A percentile compares a stretch with the other conserved stretches of the same genome.
Evolutionary conservation across 2,329 filamentous ascomycete species (phyloP).

Genomic region (Botrytis byssoidea): DNA sequence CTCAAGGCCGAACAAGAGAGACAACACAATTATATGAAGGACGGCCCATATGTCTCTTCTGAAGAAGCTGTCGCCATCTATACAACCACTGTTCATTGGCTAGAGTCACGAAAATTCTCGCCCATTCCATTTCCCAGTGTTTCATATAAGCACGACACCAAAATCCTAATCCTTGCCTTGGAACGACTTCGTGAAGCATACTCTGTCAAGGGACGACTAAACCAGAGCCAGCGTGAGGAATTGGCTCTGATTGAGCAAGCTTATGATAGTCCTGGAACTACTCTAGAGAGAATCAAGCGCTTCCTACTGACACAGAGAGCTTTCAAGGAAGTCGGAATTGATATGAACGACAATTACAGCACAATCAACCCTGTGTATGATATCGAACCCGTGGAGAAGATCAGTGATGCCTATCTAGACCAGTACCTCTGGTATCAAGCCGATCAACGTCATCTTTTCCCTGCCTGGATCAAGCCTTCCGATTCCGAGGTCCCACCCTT

Average conservation of each 20-base stretch:
- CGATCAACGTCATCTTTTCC: constrained; percentile 94
- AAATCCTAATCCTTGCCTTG: constrained; percentile 92
- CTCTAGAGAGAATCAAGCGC: constrained; percentile 92
- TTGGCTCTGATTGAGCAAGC: constrained; percentile 96
- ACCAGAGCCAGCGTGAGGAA: constrained; percentile 97
- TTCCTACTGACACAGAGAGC: constrained; percentile 95
- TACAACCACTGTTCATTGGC: constrained; percentile 97
- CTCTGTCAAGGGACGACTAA: constrained; percentile 93
- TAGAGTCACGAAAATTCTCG: constrained; percentile 96
- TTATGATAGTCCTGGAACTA: constrained; percentile 96
- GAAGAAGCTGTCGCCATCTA: constrained; percentile 99
- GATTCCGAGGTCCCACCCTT: constrained; percentile 96
- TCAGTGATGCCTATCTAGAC: constrained; percentile 96
- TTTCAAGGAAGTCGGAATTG: constrained; percentile 98
- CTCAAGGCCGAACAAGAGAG: constrained; percentile 97
- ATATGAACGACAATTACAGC: constrained; percentile 99
- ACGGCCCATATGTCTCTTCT: constrained; percentile 95
- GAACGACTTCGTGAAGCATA: constrained; percentile 93
- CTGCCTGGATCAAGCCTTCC: constrained; percentile 98
- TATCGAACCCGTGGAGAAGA: constrained; percentile 98
- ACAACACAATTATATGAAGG: constrained; percentile 99
- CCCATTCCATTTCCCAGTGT: constrained; percentile 98
- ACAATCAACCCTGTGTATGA: constrained; percentile 99
- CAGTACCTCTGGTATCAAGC: constrained; percentile 99
- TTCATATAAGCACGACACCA: constrained; percentile 99